Conservation (phyloP, 345 rosid genomes). For the Citrus reticulata region DNA sequence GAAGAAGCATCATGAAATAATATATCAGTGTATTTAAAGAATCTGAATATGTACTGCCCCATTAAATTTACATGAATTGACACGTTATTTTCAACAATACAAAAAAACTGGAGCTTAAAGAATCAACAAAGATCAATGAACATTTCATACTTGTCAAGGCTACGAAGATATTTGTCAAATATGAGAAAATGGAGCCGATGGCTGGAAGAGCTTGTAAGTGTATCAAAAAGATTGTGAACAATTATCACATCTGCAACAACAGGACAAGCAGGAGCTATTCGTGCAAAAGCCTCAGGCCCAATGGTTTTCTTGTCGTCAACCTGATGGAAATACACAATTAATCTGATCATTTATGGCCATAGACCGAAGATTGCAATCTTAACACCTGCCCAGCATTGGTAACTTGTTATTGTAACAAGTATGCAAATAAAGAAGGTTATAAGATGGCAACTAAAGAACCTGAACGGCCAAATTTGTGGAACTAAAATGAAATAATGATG, state of each 20-base stretch:
- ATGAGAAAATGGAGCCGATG: conserved; percentile 77
- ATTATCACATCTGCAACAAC: conserved; percentile 81
- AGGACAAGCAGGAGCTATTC: conserved; percentile 86
- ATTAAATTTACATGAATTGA: neutral
- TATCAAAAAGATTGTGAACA: conserved; percentile 83
- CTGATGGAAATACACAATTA: conserved; percentile 29
- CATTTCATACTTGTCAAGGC: conserved; percentile 79
- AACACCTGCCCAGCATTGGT: neutral
- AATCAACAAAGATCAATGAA: conserved; percentile 12
- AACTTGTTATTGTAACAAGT: neutral
- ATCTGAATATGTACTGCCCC: neutral
- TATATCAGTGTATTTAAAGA: neutral
- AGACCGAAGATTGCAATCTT: neutral
- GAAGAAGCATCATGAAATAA: neutral
- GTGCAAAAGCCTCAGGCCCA: conserved; percentile 80
- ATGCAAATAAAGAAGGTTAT: neutral
- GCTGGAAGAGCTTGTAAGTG: conserved; percentile 66
- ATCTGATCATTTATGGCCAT: neutral
- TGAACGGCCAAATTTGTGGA: conserved; percentile 82
- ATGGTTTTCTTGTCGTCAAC: conserved; percentile 81
- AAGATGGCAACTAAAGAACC: conserved; percentile 33
- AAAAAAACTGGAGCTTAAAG: neutral
- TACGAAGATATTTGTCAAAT: conserved; percentile 86
- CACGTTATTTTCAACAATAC: neutral
- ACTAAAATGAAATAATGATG: conserved; percentile 73